Base-by-base conservation (phyloP, 768 basidiomycete species). In the Steccherinum ochraceum region DNA sequence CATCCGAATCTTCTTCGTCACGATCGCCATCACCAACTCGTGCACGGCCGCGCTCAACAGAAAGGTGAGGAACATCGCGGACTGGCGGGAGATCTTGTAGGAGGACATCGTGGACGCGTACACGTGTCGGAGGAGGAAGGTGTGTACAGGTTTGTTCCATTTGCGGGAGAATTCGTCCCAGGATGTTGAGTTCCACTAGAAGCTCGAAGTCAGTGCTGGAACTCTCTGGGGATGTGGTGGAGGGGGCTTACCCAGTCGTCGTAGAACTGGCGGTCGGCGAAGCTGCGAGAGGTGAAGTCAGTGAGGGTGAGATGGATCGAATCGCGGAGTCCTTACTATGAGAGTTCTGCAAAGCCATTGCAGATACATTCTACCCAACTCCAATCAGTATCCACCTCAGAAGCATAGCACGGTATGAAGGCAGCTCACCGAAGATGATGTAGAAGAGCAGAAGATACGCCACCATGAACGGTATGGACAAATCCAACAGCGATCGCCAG, bases 111-210 rank as follows among this genome's bases (percentile, higher is more conserved):
- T 82, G 10, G 93, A 87, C 2, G 93, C 86, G 59, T 99, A 99
- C 25, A 99, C 93, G 64, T 99, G 96, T 11, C 92, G 83, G 16
- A 98, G 77, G 35, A 99, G 80, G 78, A 91, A 91, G n/a, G 78
- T 77, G 58, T 98, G 86, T 25, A 97, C 95, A 11, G 95, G 95
- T 57, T 90, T 93, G 71, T 98, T 98, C 95, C 96, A 98, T 71
- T 95, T 94, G 41, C 96, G 84, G 3, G 94, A 89, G 66, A 95
- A 97, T 67, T 97, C 92, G 58, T 97, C 95, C 89, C 89, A 93
- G 2, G 92, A 90, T 0, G 87, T 92, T 4, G 92, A 92, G 68
- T 98, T 98, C 95, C 95, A 97, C 89, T 81, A 21, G 26, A 12
- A 21, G 41, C 18, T 21, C 16, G 24, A 3, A 35, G 25, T 7